Percentiles rank a stretch among this genome's conserved stretches.
Evolutionary conservation across 2,329 filamentous ascomycete species (phyloP).

Genomic region (Exophiala oligosperma): DNA sequence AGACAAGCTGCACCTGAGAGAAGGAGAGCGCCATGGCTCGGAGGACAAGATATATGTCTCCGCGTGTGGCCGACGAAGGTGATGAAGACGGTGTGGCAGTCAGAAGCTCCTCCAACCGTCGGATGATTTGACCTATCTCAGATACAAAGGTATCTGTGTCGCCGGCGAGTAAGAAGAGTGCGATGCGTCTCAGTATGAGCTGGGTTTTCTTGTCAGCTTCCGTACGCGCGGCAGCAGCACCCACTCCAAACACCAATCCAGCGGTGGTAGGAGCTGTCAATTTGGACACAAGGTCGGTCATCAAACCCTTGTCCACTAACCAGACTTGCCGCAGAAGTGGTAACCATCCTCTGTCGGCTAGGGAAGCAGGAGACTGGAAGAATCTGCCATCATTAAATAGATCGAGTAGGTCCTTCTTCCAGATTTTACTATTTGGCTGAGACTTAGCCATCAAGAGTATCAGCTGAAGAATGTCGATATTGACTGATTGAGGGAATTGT

Average conservation of each 20-base stretch:
- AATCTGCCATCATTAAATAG: constrained; percentile 89
- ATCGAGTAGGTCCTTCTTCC: constrained; percentile 90
- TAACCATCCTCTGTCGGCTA: constrained; percentile 77
- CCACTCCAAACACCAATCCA: constrained; percentile 97
- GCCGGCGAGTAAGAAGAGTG: constrained; percentile 75
- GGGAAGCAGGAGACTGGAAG: constrained; percentile 66
- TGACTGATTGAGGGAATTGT: constrained; percentile 81
- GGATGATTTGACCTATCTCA: constrained; percentile 71
- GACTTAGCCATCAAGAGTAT: constrained; percentile 76
- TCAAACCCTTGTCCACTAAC: constrained; percentile 80
- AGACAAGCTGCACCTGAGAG: constrained; percentile 74
- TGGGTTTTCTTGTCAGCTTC: constrained; percentile 94
- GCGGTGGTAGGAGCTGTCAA: constrained; percentile 85
- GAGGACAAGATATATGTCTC: constrained; percentile 86
- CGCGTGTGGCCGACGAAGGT: constrained; percentile 83
- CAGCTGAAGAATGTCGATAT: constrained; percentile 67
- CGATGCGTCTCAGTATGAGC: constrained; percentile 79
- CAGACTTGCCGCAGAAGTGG: constrained; percentile 81
- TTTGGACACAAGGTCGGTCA: constrained; percentile 76
- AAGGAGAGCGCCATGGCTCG: constrained; percentile 79
- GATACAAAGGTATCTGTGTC: constrained; percentile 76
- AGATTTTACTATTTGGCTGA: constrained; percentile 78
- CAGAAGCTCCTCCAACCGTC: constrained; percentile 84
- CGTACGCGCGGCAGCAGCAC: constrained; percentile 86
- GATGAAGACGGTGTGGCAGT: constrained; percentile 83